A percentile compares a stretch with the other conserved stretches of the same genome.
phyloP scores from a whole-genome alignment of 1,284 basidiomycete species.

The Melampsora larici-populina region DNA sequence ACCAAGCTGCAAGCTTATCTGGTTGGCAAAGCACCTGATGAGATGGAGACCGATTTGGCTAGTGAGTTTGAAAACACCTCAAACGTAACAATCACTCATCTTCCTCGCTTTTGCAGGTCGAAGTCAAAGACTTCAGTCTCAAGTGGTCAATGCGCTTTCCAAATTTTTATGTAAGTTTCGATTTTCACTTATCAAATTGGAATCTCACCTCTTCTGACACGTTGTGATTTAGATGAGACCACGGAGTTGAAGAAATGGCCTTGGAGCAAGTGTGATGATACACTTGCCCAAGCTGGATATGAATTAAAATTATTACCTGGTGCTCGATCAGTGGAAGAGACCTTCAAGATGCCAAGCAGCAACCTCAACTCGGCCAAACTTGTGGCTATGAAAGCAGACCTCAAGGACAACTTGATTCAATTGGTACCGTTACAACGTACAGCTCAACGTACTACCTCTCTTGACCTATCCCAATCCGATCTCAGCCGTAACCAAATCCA shows the following conservation, averaged over 20 bases:
- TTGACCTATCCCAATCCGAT: too few species aligned
- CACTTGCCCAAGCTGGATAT: not conserved
- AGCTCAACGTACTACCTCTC: too few species aligned
- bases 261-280: not conserved
- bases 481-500: too few species aligned
- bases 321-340: not conserved
- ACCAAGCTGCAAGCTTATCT: constrained; percentile 5
- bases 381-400: too few species aligned
- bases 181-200: not conserved
- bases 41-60: not conserved
- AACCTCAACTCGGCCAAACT: not conserved
- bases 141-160: too few species aligned
- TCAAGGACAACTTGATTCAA: too few species aligned
- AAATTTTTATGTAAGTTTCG: too few species aligned
- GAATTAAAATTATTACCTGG: not conserved
- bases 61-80: not conserved
- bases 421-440: too few species aligned
- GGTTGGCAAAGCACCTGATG: not conserved
- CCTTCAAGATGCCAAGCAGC: not conserved
- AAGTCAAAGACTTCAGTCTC: too few species aligned
- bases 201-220: not conserved
- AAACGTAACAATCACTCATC: too few species aligned
- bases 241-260: not conserved
- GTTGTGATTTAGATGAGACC: not conserved
- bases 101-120: too few species aligned